Evolutionary conservation across 345 rosid genomes (phyloP).

Genomic region (Linum usitatissimum): DNA sequence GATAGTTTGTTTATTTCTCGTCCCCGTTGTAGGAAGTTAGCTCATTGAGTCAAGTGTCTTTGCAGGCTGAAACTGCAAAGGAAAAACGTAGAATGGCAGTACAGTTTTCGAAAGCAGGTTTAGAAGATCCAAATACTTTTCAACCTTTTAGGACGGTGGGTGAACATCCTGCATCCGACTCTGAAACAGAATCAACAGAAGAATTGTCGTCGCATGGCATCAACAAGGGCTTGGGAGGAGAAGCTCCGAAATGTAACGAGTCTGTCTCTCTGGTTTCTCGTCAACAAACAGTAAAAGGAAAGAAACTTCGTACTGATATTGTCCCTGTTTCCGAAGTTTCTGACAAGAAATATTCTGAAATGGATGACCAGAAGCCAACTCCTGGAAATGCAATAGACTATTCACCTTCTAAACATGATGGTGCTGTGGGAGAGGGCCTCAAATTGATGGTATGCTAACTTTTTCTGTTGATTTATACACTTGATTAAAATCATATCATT

Average conservation of each 20-base stretch:
- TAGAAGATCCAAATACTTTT: conserved; percentile 23
- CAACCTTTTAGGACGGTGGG: conserved; percentile 15
- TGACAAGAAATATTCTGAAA: conserved; percentile 20
- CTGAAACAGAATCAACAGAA: conserved; percentile 17
- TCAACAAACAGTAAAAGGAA: conserved; percentile 10
- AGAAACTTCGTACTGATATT: conserved; percentile 11
- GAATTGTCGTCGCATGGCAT: neutral
- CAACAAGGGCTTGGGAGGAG: conserved; percentile 12
- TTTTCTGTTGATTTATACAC: conserved; percentile 1
- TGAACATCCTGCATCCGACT: conserved; percentile 16
- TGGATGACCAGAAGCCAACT: conserved; percentile 5
- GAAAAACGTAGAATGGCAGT: conserved; percentile 52
- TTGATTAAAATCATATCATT: neutral
- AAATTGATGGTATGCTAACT: conserved; percentile 28
- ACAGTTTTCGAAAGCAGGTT: conserved; percentile 51
- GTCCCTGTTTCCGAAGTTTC: conserved; percentile 15
- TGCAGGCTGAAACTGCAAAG: conserved; percentile 45
- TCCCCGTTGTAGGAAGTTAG: conserved; percentile 1
- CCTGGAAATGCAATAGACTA: conserved; percentile 15
- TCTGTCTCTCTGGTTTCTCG: conserved; percentile 14
- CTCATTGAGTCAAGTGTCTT: conserved; percentile 6
- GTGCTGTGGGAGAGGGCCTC: conserved; percentile 15
- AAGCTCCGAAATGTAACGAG: conserved; percentile 6
- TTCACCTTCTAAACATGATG: conserved; percentile 1
- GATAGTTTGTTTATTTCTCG: conserved; percentile 5